Evolutionary conservation across 1,284 basidiomycete species (phyloP).

Genomic region (Sporisorium graminicola): DNA sequence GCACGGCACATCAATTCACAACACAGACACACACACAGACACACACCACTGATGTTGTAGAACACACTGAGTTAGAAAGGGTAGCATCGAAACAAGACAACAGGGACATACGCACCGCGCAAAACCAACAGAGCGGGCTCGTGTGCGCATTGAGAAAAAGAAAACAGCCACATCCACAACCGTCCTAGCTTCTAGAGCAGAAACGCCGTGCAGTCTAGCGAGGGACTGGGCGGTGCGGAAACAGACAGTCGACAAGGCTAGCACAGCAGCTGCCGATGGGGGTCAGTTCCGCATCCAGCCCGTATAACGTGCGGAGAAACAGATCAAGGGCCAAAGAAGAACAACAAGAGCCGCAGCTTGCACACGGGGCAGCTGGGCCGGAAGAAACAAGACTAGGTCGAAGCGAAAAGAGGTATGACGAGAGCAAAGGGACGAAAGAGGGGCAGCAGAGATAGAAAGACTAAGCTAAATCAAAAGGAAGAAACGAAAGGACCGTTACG

Average conservation of each 20-base stretch:
- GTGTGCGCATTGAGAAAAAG: constrained; percentile 1
- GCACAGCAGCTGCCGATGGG: constrained; percentile 14
- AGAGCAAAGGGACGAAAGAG: not conserved
- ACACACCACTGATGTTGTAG: not conserved
- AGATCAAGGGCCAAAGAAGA: not conserved
- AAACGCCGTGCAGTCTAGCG: not conserved
- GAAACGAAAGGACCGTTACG: constrained; percentile 15
- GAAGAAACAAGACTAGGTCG: not conserved
- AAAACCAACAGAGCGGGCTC: not conserved
- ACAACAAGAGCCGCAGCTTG: constrained; percentile 10
- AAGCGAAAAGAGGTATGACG: not conserved
- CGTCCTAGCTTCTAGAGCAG: constrained; percentile 4
- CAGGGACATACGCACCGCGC: not conserved
- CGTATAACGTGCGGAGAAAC: constrained; percentile 1
- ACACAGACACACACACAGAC: not conserved
- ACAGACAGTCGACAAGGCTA: constrained; percentile 13
- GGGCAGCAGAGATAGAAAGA: not conserved
- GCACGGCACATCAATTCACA: too few species aligned
- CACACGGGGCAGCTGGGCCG: constrained; percentile 14
- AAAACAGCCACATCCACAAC: constrained; percentile 1
- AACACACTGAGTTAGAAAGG: not conserved
- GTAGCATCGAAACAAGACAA: not conserved
- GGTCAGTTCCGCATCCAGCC: not conserved
- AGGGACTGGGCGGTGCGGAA: not conserved
- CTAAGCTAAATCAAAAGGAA: constrained; percentile 1